Percentiles rank a stretch among this genome's conserved stretches.
Conservation (phyloP, 441 rosid species). For the Jatropha podagrica region DNA sequence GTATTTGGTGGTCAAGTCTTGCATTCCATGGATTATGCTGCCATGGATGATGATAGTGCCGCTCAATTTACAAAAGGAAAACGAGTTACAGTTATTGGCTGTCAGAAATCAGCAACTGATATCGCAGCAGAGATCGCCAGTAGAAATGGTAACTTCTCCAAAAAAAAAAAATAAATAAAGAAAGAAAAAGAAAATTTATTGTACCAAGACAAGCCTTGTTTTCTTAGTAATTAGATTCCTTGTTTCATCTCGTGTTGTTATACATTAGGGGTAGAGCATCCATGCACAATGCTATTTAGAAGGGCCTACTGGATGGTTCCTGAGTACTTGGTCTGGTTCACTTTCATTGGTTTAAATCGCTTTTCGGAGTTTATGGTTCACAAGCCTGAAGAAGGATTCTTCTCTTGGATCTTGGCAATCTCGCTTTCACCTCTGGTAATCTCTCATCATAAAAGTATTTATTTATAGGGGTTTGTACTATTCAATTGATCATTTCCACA, state of each 20-base stretch:
- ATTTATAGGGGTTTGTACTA: background rate
- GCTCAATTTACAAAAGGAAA: conserved; percentile 29
- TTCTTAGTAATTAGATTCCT: background rate
- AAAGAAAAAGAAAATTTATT: background rate
- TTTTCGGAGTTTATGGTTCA: conserved; percentile 35
- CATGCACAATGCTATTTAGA: conserved; percentile 35
- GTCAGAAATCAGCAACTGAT: conserved; percentile 47
- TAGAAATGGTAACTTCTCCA: conserved; percentile 23
- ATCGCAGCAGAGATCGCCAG: conserved; percentile 41
- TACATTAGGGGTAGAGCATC: conserved; percentile 28
- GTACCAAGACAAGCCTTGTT: too few species aligned
- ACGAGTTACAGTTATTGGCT: conserved; percentile 40
- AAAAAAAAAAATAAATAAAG: too few species aligned
- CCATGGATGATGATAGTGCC: conserved; percentile 27
- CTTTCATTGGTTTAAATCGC: conserved; percentile 30
- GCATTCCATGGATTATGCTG: conserved; percentile 48
- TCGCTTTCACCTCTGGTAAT: conserved; percentile 42
- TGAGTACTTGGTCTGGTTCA: conserved; percentile 13
- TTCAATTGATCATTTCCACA: background rate
- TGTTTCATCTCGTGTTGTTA: background rate
- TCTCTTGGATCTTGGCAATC: conserved; percentile 31
- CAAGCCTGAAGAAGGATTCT: conserved; percentile 45
- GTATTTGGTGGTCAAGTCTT: conserved; percentile 39
- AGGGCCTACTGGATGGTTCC: conserved; percentile 41
- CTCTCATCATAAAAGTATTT: background rate